Evolutionary conservation across 2,329 filamentous ascomycete genomes (phyloP).

Genomic region (Cordyceps pruinosa): DNA sequence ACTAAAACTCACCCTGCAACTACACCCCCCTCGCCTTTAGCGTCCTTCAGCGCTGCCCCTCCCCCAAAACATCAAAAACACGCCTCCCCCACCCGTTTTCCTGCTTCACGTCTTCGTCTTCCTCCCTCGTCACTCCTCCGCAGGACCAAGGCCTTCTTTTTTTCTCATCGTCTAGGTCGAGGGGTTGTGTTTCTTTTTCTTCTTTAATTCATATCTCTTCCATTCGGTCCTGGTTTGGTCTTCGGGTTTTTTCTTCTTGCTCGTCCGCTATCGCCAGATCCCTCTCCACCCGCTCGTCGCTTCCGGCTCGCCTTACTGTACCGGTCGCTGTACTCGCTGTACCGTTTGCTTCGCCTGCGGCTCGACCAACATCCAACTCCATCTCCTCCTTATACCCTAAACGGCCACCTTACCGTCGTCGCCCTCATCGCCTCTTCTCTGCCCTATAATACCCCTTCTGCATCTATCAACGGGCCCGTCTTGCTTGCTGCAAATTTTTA

Average conservation of each 20-base stretch:
- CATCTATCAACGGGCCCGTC: not conserved
- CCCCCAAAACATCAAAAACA: slow-evolving; percentile 8
- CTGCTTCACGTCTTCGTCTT: not conserved
- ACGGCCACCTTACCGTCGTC: not conserved
- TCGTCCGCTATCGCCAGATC: not conserved
- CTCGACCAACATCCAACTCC: not conserved
- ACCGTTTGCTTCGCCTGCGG: not conserved
- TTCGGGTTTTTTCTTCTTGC: not conserved
- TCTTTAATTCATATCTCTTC: not conserved
- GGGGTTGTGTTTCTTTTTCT: not conserved
- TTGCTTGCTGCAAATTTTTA: not conserved
- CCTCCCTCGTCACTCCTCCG: not conserved
- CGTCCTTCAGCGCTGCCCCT: not conserved
- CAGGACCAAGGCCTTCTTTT: not conserved
- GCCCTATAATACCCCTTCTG: not conserved
- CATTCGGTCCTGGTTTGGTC: not conserved
- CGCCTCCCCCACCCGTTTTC: slow-evolving; percentile 5
- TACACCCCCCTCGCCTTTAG: no score
- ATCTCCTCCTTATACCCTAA: not conserved
- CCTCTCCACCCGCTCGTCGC: slow-evolving; percentile 5
- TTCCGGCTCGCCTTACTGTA: not conserved
- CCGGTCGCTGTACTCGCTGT: not conserved
- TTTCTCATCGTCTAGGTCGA: not conserved
- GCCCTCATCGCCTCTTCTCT: no score
- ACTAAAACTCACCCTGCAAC: no score